These are phyloP conservation scores for Quercus tomentella DNA, from an alignment of 331 rosid species.

Conservation along the genomic window DNA sequence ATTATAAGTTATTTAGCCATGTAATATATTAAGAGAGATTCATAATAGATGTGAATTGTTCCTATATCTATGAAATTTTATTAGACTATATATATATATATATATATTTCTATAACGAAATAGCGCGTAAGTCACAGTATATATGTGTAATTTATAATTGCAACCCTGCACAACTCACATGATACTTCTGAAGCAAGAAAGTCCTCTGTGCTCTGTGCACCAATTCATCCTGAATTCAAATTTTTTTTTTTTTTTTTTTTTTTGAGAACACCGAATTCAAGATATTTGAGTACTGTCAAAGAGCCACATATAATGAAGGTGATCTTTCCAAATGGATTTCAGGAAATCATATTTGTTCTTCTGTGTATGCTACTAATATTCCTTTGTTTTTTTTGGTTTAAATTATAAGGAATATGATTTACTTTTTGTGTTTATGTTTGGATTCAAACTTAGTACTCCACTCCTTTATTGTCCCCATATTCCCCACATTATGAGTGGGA, in stretches of 20 bases:
- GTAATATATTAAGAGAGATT: too few species aligned
- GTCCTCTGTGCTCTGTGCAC: not conserved
- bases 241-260: too few species aligned
- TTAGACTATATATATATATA: too few species aligned
- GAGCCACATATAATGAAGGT: not conserved
- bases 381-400: not conserved
- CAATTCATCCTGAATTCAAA: too few species aligned
- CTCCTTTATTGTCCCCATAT: not conserved
- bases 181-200: conserved; percentile 20
- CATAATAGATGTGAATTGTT: too few species aligned
- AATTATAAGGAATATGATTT: not conserved
- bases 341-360: not conserved
- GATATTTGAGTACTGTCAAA: not conserved
- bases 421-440: not conserved
- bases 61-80: not conserved
- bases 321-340: not conserved
- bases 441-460: not conserved
- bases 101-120: too few species aligned
- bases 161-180: conserved; percentile 26
- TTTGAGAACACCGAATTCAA: not conserved
- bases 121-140: not conserved
- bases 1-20: too few species aligned
- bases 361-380: not conserved
- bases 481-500: not conserved
- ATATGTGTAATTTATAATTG: conserved; percentile 39